A percentile compares a stretch with the other conserved stretches of the same genome.
Conservation (phyloP, 805 yeast species). For the Kodamaea restingae region DNA sequence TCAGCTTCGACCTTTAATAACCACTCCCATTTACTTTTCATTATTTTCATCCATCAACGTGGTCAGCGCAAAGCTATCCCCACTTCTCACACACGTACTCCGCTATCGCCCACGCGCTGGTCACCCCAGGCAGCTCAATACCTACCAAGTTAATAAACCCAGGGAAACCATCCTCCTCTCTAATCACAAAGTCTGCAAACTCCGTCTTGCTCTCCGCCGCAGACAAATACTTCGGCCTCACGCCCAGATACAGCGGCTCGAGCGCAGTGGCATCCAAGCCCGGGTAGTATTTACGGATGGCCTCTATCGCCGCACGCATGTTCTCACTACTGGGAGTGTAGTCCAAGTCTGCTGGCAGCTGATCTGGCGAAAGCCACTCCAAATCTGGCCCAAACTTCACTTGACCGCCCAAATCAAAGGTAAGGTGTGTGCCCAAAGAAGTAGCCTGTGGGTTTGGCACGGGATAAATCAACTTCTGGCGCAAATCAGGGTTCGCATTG, state of each 20-base stretch:
- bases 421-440: slow-evolving; percentile 86
- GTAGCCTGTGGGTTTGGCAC: slow-evolving; percentile 62
- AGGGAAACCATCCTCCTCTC: slow-evolving; percentile 64
- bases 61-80: too few species aligned
- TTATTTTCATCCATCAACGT: too few species aligned
- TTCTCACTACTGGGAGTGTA: slow-evolving; percentile 48
- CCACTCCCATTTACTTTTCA: too few species aligned
- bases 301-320: slow-evolving; percentile 51
- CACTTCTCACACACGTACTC: slow-evolving; percentile 49
- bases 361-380: slow-evolving; percentile 59
- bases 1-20: too few species aligned
- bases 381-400: slow-evolving; percentile 85
- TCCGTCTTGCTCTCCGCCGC: slow-evolving; percentile 31
- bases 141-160: slow-evolving; percentile 81
- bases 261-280: slow-evolving; percentile 48
- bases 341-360: slow-evolving; percentile 33
- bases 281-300: slow-evolving; percentile 63
- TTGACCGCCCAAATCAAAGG: slow-evolving; percentile 77
- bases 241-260: slow-evolving; percentile 72
- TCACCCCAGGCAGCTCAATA: slow-evolving; percentile 88
- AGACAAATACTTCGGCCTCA: slow-evolving; percentile 70
- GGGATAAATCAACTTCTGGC: slow-evolving; percentile 56
- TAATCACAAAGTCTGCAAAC: slow-evolving; percentile 72
- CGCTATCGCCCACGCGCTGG: slow-evolving; percentile 79
- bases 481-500: slow-evolving; percentile 38